phyloP scores from a whole-genome alignment of 2,329 filamentous ascomycete genomes.

The Hypoxylon sp. region DNA sequence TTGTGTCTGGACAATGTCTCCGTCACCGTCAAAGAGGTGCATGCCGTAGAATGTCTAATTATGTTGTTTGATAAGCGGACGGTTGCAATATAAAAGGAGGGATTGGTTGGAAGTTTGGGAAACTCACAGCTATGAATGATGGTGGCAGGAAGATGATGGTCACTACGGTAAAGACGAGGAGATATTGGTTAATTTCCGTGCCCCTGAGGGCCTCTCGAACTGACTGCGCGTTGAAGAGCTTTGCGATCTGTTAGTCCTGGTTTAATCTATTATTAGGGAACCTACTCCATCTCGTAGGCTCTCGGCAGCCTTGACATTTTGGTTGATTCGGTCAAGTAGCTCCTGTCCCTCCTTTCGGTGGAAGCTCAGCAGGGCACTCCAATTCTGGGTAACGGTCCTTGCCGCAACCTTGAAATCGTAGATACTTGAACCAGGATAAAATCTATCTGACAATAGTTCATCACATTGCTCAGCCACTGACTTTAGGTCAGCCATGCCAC shows the following conservation, averaged over 20 bases:
- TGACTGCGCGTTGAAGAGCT: constrained; percentile 1
- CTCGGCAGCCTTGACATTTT: neutral
- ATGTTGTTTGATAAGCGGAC: neutral
- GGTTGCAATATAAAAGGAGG: neutral
- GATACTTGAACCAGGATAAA: neutral
- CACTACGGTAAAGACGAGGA: neutral
- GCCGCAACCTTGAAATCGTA: neutral
- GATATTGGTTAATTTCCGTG: neutral
- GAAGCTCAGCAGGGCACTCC: neutral
- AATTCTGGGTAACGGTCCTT: neutral
- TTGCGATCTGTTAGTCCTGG: neutral
- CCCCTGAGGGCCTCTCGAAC: constrained; percentile 1
- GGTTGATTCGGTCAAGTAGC: neutral
- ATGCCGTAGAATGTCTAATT: constrained; percentile 1
- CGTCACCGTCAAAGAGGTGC: constrained; percentile 1
- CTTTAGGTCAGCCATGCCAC: neutral
- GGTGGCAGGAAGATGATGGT: neutral
- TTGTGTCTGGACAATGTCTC: neutral
- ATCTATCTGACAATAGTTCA: neutral
- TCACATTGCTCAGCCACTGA: neutral
- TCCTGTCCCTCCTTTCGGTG: neutral
- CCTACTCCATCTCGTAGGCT: neutral
- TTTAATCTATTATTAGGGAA: neutral
- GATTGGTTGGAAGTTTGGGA: neutral
- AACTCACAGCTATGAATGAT: neutral